A percentile compares a stretch with the other conserved stretches of the same genome.
phyloP scores from a whole-genome alignment of 1,284 basidiomycete genomes.

The Mycena citricolor region DNA sequence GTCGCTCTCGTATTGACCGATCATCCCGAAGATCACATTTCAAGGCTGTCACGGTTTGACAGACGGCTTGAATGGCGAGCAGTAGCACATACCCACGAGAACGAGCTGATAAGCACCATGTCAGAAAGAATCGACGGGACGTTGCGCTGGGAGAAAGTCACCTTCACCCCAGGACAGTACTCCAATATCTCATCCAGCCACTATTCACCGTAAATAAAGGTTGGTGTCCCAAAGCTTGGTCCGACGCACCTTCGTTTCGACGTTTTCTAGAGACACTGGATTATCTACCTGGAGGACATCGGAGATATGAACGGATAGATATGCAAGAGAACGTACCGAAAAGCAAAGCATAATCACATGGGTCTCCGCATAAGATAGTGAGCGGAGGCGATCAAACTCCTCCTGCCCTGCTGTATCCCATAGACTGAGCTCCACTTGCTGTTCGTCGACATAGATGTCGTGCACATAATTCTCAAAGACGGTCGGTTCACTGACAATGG shows the following conservation, averaged over 20 bases:
- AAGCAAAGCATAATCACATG: slow-evolving; percentile 95
- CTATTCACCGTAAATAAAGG: slow-evolving; percentile 36
- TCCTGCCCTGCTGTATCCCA: slow-evolving; percentile 91
- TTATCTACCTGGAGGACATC: slow-evolving; percentile 71
- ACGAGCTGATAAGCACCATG: slow-evolving; percentile 78
- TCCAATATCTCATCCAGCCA: slow-evolving; percentile 89
- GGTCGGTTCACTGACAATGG: slow-evolving; percentile 80
- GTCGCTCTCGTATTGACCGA: slow-evolving; percentile 59
- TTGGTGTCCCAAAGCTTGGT: not conserved
- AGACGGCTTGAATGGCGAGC: slow-evolving; percentile 2
- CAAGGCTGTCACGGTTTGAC: slow-evolving; percentile 54
- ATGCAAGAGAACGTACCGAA: slow-evolving; percentile 55
- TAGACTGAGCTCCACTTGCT: slow-evolving; percentile 83
- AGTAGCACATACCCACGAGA: slow-evolving; percentile 73
- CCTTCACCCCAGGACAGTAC: slow-evolving; percentile 92
- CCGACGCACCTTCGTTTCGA: slow-evolving; percentile 78
- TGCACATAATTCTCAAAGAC: slow-evolving; percentile 95
- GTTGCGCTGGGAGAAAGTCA: slow-evolving; percentile 29
- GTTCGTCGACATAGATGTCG: slow-evolving; percentile 79
- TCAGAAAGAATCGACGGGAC: slow-evolving; percentile 3
- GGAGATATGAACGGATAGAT: not conserved
- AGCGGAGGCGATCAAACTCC: slow-evolving; percentile 91
- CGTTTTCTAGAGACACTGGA: slow-evolving; percentile 88
- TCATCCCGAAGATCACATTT: slow-evolving; percentile 95
- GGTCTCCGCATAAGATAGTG: slow-evolving; percentile 91